Conservation (phyloP, 2,329 filamentous ascomycete species). For the Graphium sp. region DNA sequence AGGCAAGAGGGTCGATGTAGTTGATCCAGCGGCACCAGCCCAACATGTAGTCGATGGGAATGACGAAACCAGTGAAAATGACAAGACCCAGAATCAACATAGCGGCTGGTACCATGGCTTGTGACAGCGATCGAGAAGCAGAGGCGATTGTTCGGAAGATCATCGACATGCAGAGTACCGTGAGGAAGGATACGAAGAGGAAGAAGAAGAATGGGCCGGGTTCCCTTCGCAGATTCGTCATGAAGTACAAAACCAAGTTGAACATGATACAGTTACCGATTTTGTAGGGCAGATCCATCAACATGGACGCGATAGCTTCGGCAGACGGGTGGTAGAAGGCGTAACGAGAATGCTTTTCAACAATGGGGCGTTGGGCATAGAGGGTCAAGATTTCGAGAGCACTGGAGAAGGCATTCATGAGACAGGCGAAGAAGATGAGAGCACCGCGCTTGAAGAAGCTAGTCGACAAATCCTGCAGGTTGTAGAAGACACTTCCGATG, state of each 20-base stretch:
- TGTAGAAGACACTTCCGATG: conserved; percentile 67
- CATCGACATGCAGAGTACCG: conserved; percentile 69
- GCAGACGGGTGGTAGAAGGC: conserved; percentile 81
- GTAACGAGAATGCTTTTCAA: conserved; percentile 78
- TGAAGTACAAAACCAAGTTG: conserved; percentile 72
- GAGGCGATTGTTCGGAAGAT: conserved; percentile 73
- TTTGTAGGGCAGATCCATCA: conserved; percentile 76
- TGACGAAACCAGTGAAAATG: conserved; percentile 55
- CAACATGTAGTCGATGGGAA: conserved; percentile 53
- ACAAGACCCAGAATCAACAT: conserved; percentile 48
- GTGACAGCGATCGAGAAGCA: conserved; percentile 51
- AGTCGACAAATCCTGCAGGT: conserved; percentile 43
- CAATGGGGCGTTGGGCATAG: conserved; percentile 78
- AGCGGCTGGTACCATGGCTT: conserved; percentile 43
- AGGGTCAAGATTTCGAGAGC: conserved; percentile 72
- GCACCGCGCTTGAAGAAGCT: conserved; percentile 70
- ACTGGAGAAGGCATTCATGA: conserved; percentile 72
- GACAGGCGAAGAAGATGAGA: conserved; percentile 72
- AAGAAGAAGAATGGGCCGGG: conserved; percentile 74
- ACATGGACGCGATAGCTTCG: conserved; percentile 75
- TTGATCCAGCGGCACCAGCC: conserved; percentile 73
- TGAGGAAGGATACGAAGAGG: conserved; percentile 56
- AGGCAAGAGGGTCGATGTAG: conserved; percentile 64
- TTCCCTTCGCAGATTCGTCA: conserved; percentile 63
- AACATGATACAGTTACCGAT: conserved; percentile 57